A percentile compares a stretch with the other conserved stretches of the same genome.
These are phyloP conservation scores for Gynandropsis gynandra DNA, from an alignment of 345 rosid genomes.

Conservation along the genomic window DNA sequence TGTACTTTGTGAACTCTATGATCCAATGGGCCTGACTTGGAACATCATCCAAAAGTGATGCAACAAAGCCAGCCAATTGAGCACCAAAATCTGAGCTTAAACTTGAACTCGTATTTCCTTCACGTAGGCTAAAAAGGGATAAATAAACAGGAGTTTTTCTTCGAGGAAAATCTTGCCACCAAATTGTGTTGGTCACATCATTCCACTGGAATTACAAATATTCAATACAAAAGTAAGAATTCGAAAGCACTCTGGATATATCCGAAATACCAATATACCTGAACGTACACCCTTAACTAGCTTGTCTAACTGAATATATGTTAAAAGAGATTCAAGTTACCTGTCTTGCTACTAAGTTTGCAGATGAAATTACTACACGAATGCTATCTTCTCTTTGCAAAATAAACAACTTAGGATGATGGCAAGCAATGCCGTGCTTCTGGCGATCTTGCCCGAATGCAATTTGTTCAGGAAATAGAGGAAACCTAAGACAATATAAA, in stretches of 20 bases:
- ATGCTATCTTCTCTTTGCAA: slow-evolving; percentile 70
- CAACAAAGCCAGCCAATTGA: slow-evolving; percentile 82
- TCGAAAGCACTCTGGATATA: background rate
- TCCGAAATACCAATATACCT: background rate
- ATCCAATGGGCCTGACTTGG: slow-evolving; percentile 87
- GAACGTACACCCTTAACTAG: too few species aligned
- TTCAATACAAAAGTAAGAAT: slow-evolving; percentile 15
- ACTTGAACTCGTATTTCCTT: slow-evolving; percentile 29
- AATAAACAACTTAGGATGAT: slow-evolving; percentile 83
- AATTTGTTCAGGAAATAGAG: slow-evolving; percentile 71
- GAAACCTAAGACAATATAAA: slow-evolving; percentile 46
- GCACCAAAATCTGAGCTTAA: slow-evolving; percentile 68
- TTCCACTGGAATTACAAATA: slow-evolving; percentile 57
- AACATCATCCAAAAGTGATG: slow-evolving; percentile 70
- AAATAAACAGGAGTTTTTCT: slow-evolving; percentile 52
- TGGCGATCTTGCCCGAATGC: slow-evolving; percentile 81
- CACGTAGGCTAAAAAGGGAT: slow-evolving; percentile 52
- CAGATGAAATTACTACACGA: slow-evolving; percentile 74
- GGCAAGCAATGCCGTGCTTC: slow-evolving; percentile 86
- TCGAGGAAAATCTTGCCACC: slow-evolving; percentile 98
- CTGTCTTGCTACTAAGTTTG: slow-evolving; percentile 82
- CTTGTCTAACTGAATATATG: too few species aligned
- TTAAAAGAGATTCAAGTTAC: slow-evolving; percentile 28
- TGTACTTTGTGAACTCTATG: slow-evolving; percentile 57
- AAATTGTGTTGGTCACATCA: slow-evolving; percentile 75